Conservation (phyloP, 192 early-diverging fungal genomes). For the Funneliformis geosporum region DNA sequence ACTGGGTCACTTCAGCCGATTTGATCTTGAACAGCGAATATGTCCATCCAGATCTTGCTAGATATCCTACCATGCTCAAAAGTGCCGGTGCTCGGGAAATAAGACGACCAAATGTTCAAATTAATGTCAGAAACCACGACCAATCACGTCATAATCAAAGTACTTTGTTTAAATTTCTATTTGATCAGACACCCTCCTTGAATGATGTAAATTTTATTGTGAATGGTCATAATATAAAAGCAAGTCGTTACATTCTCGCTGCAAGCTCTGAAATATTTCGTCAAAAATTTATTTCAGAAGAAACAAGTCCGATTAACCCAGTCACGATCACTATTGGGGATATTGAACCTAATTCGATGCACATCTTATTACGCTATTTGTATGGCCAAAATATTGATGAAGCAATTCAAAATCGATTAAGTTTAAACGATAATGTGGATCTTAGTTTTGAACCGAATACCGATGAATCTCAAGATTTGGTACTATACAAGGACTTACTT, state of each 20-base stretch:
- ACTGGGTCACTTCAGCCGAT: neutral
- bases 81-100: neutral
- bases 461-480: neutral
- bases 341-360: neutral
- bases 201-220: conserved; percentile 13
- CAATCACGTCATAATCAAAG: neutral
- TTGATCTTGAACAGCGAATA: neutral
- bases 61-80: conserved; percentile 3
- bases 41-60: neutral
- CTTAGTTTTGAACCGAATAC: neutral
- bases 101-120: neutral
- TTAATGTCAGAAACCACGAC: neutral
- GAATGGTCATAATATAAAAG: neutral
- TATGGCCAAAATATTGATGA: conserved; percentile 20
- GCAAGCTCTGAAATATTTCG: neutral
- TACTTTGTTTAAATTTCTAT: neutral
- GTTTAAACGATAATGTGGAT: neutral
- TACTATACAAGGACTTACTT: neutral
- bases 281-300: neutral
- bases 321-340: neutral
- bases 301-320: neutral
- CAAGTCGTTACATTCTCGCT: neutral
- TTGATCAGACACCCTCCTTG: neutral
- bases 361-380: conserved; percentile 1
- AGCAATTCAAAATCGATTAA: neutral